Conservation (phyloP, 257 asterid species). For the Voacanga thouarsii region DNA sequence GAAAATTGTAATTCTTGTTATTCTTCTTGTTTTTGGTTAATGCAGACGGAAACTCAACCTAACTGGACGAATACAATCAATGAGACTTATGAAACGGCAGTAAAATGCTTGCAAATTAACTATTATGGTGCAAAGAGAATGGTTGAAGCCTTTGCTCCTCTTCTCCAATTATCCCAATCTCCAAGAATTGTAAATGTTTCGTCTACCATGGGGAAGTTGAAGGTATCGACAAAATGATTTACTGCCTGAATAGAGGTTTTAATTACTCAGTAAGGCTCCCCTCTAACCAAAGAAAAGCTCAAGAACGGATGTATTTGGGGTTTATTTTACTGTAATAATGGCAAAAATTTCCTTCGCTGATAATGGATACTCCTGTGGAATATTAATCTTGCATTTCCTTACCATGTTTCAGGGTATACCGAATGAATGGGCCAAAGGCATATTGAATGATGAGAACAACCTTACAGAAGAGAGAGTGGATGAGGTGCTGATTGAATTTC, state of each 20-base stretch:
- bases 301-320: too few species aligned
- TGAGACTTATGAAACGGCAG: slow-evolving; percentile 39
- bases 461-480: slow-evolving; percentile 50
- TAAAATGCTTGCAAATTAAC: slow-evolving; percentile 43
- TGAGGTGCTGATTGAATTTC: slow-evolving; percentile 37
- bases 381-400: too few species aligned
- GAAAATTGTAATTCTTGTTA: too few species aligned
- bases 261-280: too few species aligned
- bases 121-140: slow-evolving; percentile 48
- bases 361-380: too few species aligned
- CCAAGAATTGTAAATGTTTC: slow-evolving; percentile 66
- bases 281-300: too few species aligned
- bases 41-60: not conserved
- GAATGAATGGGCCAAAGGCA: slow-evolving; percentile 42
- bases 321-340: too few species aligned
- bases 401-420: slow-evolving; percentile 34
- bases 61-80: slow-evolving; percentile 15
- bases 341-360: too few species aligned
- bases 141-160: slow-evolving; percentile 40
- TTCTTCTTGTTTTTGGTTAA: too few species aligned
- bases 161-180: slow-evolving; percentile 50
- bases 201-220: slow-evolving; percentile 37
- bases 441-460: slow-evolving; percentile 35
- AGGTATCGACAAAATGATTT: slow-evolving; percentile 15
- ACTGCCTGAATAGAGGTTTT: too few species aligned